Base-by-base conservation (phyloP, 352 stramenopile genomes). In the Phytophthora capsici region DNA sequence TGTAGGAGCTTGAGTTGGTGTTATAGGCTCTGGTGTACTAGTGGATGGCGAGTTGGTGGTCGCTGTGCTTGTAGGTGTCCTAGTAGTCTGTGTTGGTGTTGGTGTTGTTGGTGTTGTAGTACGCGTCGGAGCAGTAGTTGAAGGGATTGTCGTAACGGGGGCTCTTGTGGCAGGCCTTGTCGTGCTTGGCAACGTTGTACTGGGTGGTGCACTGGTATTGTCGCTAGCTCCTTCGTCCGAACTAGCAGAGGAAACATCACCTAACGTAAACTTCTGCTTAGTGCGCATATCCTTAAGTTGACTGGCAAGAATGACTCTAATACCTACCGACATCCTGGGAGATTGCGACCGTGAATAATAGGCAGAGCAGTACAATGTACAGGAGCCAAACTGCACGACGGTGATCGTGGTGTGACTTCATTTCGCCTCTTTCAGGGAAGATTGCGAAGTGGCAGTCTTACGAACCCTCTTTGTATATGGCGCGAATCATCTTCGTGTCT, bases 191-290 rank as follows among this genome's bases (percentile, higher is more conserved):
- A 22, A 1, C 12, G 22, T 49, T 2, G 22, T 34, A 16, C 43
- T 49, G 12, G 43, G 43, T 14, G 43, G 20, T 30, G 43, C 13
- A 36, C 47, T 40, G 16, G 47, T 54, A 20, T 30, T 54, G 22
- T 44, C 30, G 14, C 36, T 55, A 44, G 48, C 36, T n/a, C 48
- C 48, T 55, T 20, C 30, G 43, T 55, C 30, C 9, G 20, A 47
- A 47, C 20, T 47, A 28, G 19, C 41, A 44, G 48, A 45, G 20
- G 48, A 55, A 22, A 20, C 48, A 13, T 55, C 48, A 16, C 48
- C 48, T 55, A 32, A 30, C 28, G 16, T 5, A 4, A 19, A 43
- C 14, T 12, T 44, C 30, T 34, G 30, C 17, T n/a, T 20, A 22
- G 10, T 7, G 12, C 5, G 6, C 10, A 43, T 13, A 17, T 9